These are phyloP conservation scores for Filobasidium floriforme DNA, from an alignment of 768 basidiomycete species.

Conservation along the genomic window DNA sequence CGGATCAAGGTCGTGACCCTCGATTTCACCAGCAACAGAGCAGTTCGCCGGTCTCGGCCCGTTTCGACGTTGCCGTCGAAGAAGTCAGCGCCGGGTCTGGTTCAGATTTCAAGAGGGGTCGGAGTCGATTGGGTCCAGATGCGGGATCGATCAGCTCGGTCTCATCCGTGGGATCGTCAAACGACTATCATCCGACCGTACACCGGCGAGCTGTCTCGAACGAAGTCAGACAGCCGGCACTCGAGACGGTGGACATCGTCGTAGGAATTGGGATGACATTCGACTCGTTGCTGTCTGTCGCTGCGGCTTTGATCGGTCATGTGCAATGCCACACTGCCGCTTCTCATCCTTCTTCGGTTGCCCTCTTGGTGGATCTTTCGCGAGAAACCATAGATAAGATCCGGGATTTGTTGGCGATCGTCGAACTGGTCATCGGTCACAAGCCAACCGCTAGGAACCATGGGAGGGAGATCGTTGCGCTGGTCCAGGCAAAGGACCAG, in stretches of 20 bases:
- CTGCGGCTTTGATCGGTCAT: slow-evolving; percentile 95
- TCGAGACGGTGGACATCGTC: slow-evolving; percentile 20
- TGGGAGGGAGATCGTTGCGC: slow-evolving; percentile 55
- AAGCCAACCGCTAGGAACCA: slow-evolving; percentile 54
- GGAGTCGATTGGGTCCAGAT: slow-evolving; percentile 7
- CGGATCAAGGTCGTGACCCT: neutral
- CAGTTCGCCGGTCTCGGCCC: neutral
- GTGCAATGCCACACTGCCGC: slow-evolving; percentile 84
- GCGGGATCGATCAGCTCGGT: slow-evolving; percentile 17
- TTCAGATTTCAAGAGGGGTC: neutral
- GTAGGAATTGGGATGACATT: slow-evolving; percentile 63
- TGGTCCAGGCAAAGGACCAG: slow-evolving; percentile 66
- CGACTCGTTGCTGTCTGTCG: slow-evolving; percentile 82
- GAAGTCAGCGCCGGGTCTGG: neutral
- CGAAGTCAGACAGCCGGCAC: neutral
- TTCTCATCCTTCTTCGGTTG: slow-evolving; percentile 87
- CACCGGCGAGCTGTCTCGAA: neutral
- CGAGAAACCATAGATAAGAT: slow-evolving; percentile 89
- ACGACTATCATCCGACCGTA: neutral
- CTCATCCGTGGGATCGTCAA: slow-evolving; percentile 13
- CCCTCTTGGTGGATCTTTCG: slow-evolving; percentile 89
- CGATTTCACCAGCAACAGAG: neutral
- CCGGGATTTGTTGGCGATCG: slow-evolving; percentile 79
- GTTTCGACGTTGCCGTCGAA: neutral
- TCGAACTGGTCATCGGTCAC: slow-evolving; percentile 76